Base-by-base conservation (phyloP, 495 filamentous ascomycete genomes). In the Lasiosphaeria miniovina region DNA sequence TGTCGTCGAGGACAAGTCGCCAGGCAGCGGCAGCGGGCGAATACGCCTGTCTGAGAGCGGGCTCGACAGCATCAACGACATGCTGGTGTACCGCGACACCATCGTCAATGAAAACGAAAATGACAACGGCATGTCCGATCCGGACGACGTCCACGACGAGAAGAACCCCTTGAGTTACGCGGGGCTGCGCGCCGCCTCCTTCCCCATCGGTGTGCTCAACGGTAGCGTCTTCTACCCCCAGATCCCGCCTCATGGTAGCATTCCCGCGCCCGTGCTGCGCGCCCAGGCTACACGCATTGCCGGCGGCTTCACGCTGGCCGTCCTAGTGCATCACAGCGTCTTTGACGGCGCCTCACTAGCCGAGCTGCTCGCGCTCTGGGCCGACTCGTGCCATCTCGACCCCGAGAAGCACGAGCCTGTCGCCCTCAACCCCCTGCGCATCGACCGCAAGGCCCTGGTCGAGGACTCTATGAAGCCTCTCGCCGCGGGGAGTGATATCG, bases 291-390 rank as follows among this genome's bases (percentile, higher is more conserved):
- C 50, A 34, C 34, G 33, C 50, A 15, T 52, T 3, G n/a, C 3
- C 7, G 50, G 50, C 4, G 50, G 50, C 4, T 34, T 36, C 33
- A 6, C 38, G 8, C 33, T 52, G 7, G 32, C 50, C 4, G 34
- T 52, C 9, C 50, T 52, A 9, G 33, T 36, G 7, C 8, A 52
- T 34, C 50, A 52, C 50, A 52, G 50, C 33, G 50, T 52, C 4
- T 52, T 52, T 38, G 50, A 52, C 7, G 50, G 50, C 3, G 17
- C 50, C 11, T 34, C 50, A 12, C 34, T 52, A 9, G 14, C 7
- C 17, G 50, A 52, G 2, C 11, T 52, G 50, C 50, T 52, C 33
- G 8, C 32, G 4, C 32, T 52, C 31, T 52, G 50, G 50, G 32
- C 50, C 7, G 7, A 10, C 12, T 52, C 50, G 10, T 52, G 50